These are phyloP conservation scores for Lablab purpureus DNA, from an alignment of 306 rosid species.

Conservation along the genomic window DNA sequence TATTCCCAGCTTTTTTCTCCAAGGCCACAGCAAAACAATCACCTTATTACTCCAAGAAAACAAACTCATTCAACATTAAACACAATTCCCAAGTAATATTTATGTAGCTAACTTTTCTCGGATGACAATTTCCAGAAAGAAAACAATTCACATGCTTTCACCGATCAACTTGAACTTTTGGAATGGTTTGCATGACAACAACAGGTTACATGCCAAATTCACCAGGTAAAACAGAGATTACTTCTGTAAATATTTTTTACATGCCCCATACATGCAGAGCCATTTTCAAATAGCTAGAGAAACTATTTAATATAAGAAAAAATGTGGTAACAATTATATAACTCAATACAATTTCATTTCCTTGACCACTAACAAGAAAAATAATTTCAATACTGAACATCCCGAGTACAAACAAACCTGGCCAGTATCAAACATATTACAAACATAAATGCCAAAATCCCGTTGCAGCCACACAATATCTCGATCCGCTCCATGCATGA, in stretches of 20 bases:
- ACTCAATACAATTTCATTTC: constrained; percentile 29
- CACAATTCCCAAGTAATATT: constrained; percentile 4
- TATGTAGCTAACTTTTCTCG: background rate
- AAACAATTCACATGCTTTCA: constrained; percentile 13
- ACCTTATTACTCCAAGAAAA: constrained; percentile 22
- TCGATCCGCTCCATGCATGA: constrained; percentile 97
- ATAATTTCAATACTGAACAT: constrained; percentile 27
- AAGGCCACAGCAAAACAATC: constrained; percentile 24
- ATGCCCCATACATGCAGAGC: constrained; percentile 11
- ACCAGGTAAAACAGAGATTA: constrained; percentile 20
- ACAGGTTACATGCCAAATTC: constrained; percentile 28
- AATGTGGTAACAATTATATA: constrained; percentile 14
- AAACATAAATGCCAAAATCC: constrained; percentile 93
- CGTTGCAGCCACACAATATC: constrained; percentile 95
- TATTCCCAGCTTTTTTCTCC: constrained; percentile 22
- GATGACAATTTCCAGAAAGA: constrained; percentile 1
- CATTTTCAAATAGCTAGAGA: constrained; percentile 12
- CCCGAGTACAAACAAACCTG: constrained; percentile 69
- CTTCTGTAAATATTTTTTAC: background rate
- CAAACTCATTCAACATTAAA: constrained; percentile 28
- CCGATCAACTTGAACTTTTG: background rate
- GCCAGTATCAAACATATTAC: constrained; percentile 98
- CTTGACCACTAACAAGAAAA: background rate
- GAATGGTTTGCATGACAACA: constrained; percentile 6
- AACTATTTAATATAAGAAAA: constrained; percentile 35